Base-by-base conservation (phyloP, 2,329 filamentous ascomycete genomes). In the Fusarium sp. region DNA sequence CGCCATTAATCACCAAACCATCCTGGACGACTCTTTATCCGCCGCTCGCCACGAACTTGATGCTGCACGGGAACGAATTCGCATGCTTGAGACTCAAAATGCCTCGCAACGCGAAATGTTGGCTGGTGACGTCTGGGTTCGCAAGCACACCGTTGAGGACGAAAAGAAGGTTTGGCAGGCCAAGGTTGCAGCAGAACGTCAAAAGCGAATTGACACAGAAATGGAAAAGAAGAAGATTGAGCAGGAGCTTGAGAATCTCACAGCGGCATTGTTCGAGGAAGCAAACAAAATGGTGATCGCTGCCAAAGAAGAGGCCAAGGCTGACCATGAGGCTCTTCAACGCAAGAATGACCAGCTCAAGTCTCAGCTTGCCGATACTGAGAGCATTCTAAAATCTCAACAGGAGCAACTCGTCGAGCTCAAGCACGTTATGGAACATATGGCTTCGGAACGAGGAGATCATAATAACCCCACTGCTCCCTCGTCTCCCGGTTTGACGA, bases 251-350 rank as follows among this genome's bases (percentile, higher is more conserved):
- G 96, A 98, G 83, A 94, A 91, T 59, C 83, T 99, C 73, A 98
- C 96, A 1, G 91, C 94, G 4, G 95, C 94, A 34, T 88, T 99
- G n/a, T 99, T 99, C 73, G 95, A 98, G 80, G 96, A 99, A 85
- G 96, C 96, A 56, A 98, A 99, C 84, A 95, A 93, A 87, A 98
- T 99, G 96, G 96, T 99, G 59, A 94, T 96, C 45, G 81, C 78
- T 22, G 96, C 96, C 42, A 94, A 97, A 79, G 94, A 95, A 81
- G 94, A 98, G 70, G 95, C 96, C 14, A 91, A 95, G 70, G 91
- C 90, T 73, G 94, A 98, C 77, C 92, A 94, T 42, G 95, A 98
- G 75, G 88, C 89, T 9, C 86, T 95, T 47, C 91, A 95, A 65
- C 93, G 93, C 79, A 94, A 94, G 80, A 97, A 96, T 78, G 94